phyloP scores from a whole-genome alignment of 805 yeast species.

The Suhomyces sp. region DNA sequence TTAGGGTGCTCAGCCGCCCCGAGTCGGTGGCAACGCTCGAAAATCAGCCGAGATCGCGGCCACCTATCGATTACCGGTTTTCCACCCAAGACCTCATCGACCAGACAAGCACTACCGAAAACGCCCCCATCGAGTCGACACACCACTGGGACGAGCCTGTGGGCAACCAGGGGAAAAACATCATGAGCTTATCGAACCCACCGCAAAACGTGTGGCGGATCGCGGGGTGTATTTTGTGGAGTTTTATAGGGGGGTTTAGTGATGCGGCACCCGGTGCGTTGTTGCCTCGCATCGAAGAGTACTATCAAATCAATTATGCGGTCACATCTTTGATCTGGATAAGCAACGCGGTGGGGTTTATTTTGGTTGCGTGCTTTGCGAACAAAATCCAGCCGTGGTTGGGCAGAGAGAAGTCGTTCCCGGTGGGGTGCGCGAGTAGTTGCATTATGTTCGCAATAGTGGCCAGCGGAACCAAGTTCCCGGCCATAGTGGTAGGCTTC shows the following conservation, averaged over 20 bases:
- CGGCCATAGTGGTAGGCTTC: slow-evolving; percentile 47
- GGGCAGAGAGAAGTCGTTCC: slow-evolving; percentile 40
- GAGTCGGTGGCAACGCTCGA: neutral
- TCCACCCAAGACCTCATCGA: neutral
- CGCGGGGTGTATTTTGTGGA: slow-evolving; percentile 39
- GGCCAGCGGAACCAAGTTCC: slow-evolving; percentile 48
- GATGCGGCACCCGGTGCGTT: slow-evolving; percentile 64
- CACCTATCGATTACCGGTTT: neutral
- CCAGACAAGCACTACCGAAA: neutral
- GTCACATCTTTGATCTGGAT: slow-evolving; percentile 59
- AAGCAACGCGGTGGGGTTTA: slow-evolving; percentile 54
- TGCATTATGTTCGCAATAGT: slow-evolving; percentile 44
- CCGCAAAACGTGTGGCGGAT: slow-evolving; percentile 43
- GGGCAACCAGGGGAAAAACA: neutral
- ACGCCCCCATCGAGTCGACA: neutral
- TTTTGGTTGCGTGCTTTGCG: slow-evolving; percentile 47
- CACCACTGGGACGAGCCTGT: neutral
- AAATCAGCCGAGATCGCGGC: neutral
- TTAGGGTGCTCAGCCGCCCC: neutral
- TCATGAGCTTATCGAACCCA: slow-evolving; percentile 42
- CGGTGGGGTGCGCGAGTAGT: slow-evolving; percentile 35
- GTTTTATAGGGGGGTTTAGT: slow-evolving; percentile 40
- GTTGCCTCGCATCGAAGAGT: slow-evolving; percentile 50
- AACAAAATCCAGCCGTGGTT: slow-evolving; percentile 41
- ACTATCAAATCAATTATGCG: slow-evolving; percentile 48